Conservation (phyloP, 345 rosid species). For the Draba incana region DNA sequence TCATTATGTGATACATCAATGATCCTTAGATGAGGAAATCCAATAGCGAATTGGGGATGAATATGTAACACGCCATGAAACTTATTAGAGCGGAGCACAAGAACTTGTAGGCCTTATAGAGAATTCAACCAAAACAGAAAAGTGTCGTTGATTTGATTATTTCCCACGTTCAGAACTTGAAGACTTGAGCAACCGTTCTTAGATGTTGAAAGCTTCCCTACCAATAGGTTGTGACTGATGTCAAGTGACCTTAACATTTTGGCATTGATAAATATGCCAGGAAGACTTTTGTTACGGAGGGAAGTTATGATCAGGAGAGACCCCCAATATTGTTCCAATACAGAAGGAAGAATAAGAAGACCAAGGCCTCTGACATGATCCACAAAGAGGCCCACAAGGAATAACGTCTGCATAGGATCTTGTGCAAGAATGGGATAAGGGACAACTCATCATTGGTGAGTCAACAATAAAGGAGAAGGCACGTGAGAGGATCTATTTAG, state of each 20-base stretch:
- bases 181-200: not conserved
- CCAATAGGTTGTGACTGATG: not conserved
- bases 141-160: not conserved
- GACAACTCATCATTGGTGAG: no score
- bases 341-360: no score
- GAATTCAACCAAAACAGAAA: slow-evolving; percentile 5
- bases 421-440: no score
- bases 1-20: not conserved
- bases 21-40: slow-evolving; percentile 4
- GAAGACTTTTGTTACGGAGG: slow-evolving; percentile 5
- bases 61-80: not conserved
- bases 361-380: no score
- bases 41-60: not conserved
- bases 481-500: no score
- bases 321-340: no score
- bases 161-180: not conserved
- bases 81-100: not conserved
- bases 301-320: no score
- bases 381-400: no score
- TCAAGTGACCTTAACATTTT: not conserved
- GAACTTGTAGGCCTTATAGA: not conserved
- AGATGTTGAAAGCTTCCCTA: not conserved
- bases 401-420: no score
- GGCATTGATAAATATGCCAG: not conserved
- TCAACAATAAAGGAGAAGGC: no score